These are phyloP conservation scores for Hypoxylon sp. DNA, from an alignment of 2,329 filamentous ascomycete genomes.

Conservation along the genomic window DNA sequence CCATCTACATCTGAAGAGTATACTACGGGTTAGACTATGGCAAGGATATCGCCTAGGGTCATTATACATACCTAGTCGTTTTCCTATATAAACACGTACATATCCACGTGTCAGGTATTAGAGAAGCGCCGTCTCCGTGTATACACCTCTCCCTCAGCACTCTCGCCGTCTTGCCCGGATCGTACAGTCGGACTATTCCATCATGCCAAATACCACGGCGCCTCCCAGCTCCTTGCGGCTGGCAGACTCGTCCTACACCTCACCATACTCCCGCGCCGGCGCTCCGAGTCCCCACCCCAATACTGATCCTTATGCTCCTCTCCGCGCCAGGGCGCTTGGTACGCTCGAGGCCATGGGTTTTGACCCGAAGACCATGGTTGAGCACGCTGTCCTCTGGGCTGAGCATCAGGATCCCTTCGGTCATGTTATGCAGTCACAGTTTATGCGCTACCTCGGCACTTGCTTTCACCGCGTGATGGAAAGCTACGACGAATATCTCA, in stretches of 20 bases:
- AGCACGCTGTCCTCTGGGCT: slow-evolving; percentile 39
- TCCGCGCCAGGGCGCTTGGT: slow-evolving; percentile 16
- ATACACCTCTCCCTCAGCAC: too few relatives aligned
- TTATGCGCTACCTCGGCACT: slow-evolving; percentile 35
- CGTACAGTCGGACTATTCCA: too few relatives aligned
- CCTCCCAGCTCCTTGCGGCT: too few relatives aligned
- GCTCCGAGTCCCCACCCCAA: slow-evolving; percentile 34
- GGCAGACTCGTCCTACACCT: slow-evolving; percentile 32
- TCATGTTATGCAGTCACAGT: slow-evolving; percentile 40
- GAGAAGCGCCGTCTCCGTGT: too few relatives aligned
- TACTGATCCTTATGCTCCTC: slow-evolving; percentile 25
- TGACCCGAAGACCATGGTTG: slow-evolving; percentile 19
- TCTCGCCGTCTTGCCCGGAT: too few relatives aligned
- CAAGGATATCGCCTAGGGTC: too few relatives aligned
- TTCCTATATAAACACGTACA: too few relatives aligned
- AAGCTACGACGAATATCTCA: slow-evolving; percentile 39
- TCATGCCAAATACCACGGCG: too few relatives aligned
- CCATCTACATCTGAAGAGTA: too few relatives aligned
- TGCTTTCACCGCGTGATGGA: slow-evolving; percentile 39
- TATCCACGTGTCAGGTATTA: too few relatives aligned
- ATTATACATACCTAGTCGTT: too few relatives aligned
- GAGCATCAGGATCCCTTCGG: slow-evolving; percentile 42
- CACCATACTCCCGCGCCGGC: slow-evolving; percentile 27
- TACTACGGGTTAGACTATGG: too few relatives aligned
- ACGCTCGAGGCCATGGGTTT: slow-evolving; percentile 31